phyloP scores from a whole-genome alignment of 345 rosid genomes.

The Sisymbrium altissimum region DNA sequence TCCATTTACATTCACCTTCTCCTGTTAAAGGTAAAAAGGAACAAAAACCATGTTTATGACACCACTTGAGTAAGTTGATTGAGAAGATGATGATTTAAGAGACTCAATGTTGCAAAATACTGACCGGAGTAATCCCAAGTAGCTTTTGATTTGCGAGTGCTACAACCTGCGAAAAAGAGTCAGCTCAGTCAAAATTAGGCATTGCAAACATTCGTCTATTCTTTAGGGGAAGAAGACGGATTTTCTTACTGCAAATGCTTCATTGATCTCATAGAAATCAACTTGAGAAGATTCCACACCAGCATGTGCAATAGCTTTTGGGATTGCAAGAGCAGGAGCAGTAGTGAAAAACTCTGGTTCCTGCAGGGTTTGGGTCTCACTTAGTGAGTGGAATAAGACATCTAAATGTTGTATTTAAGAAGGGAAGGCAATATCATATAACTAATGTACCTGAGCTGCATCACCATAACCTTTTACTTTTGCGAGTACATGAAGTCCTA shows the following conservation, averaged over 20 bases:
- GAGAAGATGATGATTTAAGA: neutral
- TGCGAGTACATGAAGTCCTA: slow-evolving; percentile 79
- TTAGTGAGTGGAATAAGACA: slow-evolving; percentile 6
- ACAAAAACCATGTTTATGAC: neutral
- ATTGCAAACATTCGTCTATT: neutral
- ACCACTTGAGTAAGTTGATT: neutral
- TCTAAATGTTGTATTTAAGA: neutral
- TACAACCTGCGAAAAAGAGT: slow-evolving; percentile 56
- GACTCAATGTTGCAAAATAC: slow-evolving; percentile 6
- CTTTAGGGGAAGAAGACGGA: neutral
- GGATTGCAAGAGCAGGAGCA: slow-evolving; percentile 93
- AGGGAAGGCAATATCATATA: neutral
- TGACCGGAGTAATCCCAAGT: slow-evolving; percentile 74
- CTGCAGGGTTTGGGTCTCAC: slow-evolving; percentile 42
- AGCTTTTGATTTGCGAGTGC: slow-evolving; percentile 88
- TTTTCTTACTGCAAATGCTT: slow-evolving; percentile 88
- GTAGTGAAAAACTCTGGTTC: slow-evolving; percentile 94
- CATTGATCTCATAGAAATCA: slow-evolving; percentile 93
- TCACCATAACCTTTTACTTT: slow-evolving; percentile 84
- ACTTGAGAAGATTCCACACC: slow-evolving; percentile 78
- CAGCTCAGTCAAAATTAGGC: neutral
- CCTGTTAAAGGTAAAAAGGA: slow-evolving; percentile 40
- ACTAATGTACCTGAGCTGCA: slow-evolving; percentile 79
- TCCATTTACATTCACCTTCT: slow-evolving; percentile 83
- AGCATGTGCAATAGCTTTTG: slow-evolving; percentile 84